phyloP scores from a whole-genome alignment of 1,139 yeast species.

The Sugiyamaella xylanicola region DNA sequence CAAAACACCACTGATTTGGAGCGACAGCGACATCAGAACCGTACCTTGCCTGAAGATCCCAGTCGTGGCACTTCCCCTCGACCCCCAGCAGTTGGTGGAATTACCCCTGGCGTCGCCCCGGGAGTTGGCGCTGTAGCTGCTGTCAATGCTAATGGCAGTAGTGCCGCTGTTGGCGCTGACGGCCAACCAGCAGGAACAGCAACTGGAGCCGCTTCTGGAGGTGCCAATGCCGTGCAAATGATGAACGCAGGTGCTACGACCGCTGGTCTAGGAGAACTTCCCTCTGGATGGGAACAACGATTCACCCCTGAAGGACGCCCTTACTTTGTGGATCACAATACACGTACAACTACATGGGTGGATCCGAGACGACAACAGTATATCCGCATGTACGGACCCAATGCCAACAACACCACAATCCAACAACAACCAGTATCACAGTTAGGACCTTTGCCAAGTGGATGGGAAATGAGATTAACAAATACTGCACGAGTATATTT shows the following conservation, averaged over 20 bases:
- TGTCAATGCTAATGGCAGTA: slow-evolving; percentile 40
- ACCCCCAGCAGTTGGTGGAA: too few relatives aligned
- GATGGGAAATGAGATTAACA: slow-evolving; percentile 99
- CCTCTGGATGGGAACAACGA: slow-evolving; percentile 99
- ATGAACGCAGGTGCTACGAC: slow-evolving; percentile 85
- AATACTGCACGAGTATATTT: slow-evolving; percentile 97
- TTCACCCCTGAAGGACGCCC: slow-evolving; percentile 98
- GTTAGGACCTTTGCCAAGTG: slow-evolving; percentile 95
- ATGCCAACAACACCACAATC: slow-evolving; percentile 73
- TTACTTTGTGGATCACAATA: slow-evolving; percentile 96
- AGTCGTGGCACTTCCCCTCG: slow-evolving; percentile 41
- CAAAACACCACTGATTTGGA: slow-evolving; percentile 77
- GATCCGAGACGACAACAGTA: slow-evolving; percentile 99
- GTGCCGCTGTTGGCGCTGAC: slow-evolving; percentile 31
- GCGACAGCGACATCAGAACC: slow-evolving; percentile 85
- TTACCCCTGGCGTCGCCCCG: slow-evolving; percentile 6
- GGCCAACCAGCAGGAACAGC: slow-evolving; percentile 47
- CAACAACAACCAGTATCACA: slow-evolving; percentile 99
- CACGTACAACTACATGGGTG: slow-evolving; percentile 99
- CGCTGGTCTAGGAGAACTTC: slow-evolving; percentile 93
- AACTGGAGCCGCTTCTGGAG: slow-evolving; percentile 57
- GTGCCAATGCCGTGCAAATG: slow-evolving; percentile 55
- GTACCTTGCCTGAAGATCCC: slow-evolving; percentile 79
- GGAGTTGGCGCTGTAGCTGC: slow-evolving; percentile 40
- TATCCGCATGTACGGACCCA: slow-evolving; percentile 71